Conservation (phyloP, 1,284 basidiomycete genomes). For the Porodaedalea pini region DNA sequence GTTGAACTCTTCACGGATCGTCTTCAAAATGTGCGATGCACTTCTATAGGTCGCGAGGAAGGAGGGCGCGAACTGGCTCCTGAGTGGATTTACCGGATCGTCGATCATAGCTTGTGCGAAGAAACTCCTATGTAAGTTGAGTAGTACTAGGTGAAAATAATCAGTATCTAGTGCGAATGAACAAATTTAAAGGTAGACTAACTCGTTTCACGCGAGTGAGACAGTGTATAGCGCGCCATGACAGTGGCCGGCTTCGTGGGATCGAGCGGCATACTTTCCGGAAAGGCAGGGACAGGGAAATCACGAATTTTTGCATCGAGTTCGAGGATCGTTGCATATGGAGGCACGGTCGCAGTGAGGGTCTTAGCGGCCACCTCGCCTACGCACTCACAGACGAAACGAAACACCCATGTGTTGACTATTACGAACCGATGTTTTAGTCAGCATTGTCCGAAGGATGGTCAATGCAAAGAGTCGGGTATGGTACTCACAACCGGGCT, state of each 20-base stretch:
- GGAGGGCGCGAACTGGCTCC: constrained; percentile 56
- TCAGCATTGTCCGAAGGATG: background rate
- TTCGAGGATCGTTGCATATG: constrained; percentile 66
- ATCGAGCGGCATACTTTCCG: constrained; percentile 31
- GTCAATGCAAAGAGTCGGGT: no score
- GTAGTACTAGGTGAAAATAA: constrained; percentile 42
- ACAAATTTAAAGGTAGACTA: constrained; percentile 26
- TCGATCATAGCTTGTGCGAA: constrained; percentile 69
- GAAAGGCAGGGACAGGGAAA: constrained; percentile 51
- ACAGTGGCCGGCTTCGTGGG: constrained; percentile 32
- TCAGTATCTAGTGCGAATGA: constrained; percentile 2
- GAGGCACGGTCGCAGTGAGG: constrained; percentile 57
- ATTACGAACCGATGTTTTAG: background rate
- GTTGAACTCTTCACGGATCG: constrained; percentile 51
- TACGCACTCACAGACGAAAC: constrained; percentile 62
- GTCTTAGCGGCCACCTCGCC: constrained; percentile 62
- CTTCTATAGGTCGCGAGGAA: constrained; percentile 62
- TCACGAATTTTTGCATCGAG: constrained; percentile 68
- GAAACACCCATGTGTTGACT: constrained; percentile 60
- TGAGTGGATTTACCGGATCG: constrained; percentile 54
- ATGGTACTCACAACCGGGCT: constrained; percentile 40
- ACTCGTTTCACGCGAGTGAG: constrained; percentile 57
- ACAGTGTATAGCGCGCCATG: constrained; percentile 48
- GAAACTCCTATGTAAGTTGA: constrained; percentile 66
- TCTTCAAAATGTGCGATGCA: constrained; percentile 54